Evolutionary conservation across 495 filamentous ascomycete species (phyloP), one percentile per base, ranked within the genome.

Genomic region (Hyaloscypha bicolor): DNA sequence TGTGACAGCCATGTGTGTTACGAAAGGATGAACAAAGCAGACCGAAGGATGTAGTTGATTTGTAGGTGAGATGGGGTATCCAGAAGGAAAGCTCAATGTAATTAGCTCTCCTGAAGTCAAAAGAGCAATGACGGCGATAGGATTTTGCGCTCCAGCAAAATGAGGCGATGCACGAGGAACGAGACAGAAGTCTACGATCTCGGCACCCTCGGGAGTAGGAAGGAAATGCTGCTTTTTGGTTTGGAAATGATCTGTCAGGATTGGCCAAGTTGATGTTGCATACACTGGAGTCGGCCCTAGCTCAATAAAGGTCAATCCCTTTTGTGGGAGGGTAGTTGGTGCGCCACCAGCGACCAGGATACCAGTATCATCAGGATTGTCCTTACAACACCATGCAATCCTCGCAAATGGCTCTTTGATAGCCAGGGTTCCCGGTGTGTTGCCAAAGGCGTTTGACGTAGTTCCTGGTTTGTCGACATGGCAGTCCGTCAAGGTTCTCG

Each of bases 211-310:
- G 0, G 96, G 95, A 3, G 88, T 92, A 9, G 90, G 85, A 12
- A 99, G 80, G n/a, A 88, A 84, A 55, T 86, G 79, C 59, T 88
- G 83, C 19, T 83, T 77, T 72, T 91, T 94, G 11, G 83, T 87
- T 71, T 90, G 87, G 68, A 96, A 89, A 77, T 97, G 90, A 19
- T 86, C 84, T 0, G 88, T 79, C 6, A 98, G 79, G 0, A 94
- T 75, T 68, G 96, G 90, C 90, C 93, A 96, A 6, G 91, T 90
- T 16, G 92, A 94, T 8, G 95, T 98, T 31, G 91, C 85, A 75
- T 97, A 98, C 52, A 90, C 88, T 2, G 95, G 95, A 29, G 95
- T 97, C 45, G 86, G 79, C 0, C 95, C 96, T 69, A 98, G 83
- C 69, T 98, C 95, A 31, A 97, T 72, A 65, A 98, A 94, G 6